Evolutionary conservation across 164 flowering plant species (phyloP).

Genomic region (Liriodendron chinense): DNA sequence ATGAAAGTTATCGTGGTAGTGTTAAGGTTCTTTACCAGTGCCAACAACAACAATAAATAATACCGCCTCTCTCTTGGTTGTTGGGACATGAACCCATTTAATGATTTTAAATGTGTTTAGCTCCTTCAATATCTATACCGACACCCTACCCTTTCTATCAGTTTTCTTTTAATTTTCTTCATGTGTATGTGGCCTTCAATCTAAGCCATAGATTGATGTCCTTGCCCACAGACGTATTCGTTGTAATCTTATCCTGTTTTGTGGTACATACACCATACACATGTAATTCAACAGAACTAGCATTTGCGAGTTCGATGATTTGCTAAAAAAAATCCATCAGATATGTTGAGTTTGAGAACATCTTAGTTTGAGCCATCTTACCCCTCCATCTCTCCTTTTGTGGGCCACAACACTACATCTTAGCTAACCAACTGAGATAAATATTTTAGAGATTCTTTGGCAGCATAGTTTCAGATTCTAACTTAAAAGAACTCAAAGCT

Average conservation of each 20-base stretch:
- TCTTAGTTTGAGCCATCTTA: background rate
- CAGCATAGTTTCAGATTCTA: no score
- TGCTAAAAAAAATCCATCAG: background rate
- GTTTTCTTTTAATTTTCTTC: background rate
- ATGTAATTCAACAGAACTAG: background rate
- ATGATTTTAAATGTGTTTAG: conserved; percentile 22
- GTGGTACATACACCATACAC: background rate
- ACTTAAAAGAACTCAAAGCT: no score
- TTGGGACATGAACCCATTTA: conserved; percentile 36
- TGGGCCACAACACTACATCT: no score
- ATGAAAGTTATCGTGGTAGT: conserved; percentile 11
- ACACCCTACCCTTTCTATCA: conserved; percentile 10
- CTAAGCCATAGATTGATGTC: background rate
- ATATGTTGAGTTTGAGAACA: background rate
- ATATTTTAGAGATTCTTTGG: no score
- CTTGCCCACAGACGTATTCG: background rate
- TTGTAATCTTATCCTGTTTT: background rate
- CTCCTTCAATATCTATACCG: conserved; percentile 22
- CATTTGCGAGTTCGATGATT: background rate
- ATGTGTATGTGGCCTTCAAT: background rate
- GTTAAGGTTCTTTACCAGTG: conserved; percentile 28
- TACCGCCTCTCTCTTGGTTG: conserved; percentile 27
- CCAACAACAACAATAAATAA: conserved; percentile 44
- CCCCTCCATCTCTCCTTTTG: background rate
- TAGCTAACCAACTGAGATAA: no score